Evolutionary conservation across 73 alveolate genomes (phyloP).

Genomic region (Effrenium voratum): DNA sequence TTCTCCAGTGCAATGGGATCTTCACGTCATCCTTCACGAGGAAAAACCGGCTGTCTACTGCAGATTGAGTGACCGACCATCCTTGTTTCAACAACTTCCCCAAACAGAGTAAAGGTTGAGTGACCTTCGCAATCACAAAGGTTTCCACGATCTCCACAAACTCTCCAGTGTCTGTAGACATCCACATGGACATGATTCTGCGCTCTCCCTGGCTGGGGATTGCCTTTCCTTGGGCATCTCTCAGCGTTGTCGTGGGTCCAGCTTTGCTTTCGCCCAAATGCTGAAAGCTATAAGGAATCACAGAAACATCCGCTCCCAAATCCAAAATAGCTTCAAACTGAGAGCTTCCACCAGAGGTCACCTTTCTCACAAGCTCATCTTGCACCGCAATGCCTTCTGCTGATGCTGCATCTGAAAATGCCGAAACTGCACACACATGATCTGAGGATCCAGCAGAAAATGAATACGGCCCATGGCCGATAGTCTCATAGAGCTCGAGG

Average conservation of each 20-base stretch:
- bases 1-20: not conserved
- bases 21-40: not conserved
- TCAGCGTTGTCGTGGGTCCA: not conserved
- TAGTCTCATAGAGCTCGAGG: too few relatives aligned
- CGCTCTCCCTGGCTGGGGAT: not conserved
- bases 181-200: not conserved
- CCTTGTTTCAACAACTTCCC: not conserved
- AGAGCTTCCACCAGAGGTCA: too few relatives aligned
- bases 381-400: too few relatives aligned
- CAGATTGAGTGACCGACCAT: not conserved
- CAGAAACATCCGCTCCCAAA: slow-evolving; percentile 19
- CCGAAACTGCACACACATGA: too few relatives aligned
- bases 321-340: not conserved
- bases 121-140: not conserved
- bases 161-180: not conserved
- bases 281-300: not conserved
- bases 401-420: too few relatives aligned
- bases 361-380: too few relatives aligned
- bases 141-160: not conserved
- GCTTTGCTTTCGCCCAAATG: not conserved
- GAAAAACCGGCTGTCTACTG: not conserved
- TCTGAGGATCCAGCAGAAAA: too few relatives aligned
- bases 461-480: too few relatives aligned
- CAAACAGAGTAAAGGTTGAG: not conserved
- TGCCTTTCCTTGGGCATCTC: slow-evolving; percentile 1